These are phyloP conservation scores for Aspergillus arachidicola DNA, from an alignment of 2,329 filamentous ascomycete genomes.

Conservation along the genomic window DNA sequence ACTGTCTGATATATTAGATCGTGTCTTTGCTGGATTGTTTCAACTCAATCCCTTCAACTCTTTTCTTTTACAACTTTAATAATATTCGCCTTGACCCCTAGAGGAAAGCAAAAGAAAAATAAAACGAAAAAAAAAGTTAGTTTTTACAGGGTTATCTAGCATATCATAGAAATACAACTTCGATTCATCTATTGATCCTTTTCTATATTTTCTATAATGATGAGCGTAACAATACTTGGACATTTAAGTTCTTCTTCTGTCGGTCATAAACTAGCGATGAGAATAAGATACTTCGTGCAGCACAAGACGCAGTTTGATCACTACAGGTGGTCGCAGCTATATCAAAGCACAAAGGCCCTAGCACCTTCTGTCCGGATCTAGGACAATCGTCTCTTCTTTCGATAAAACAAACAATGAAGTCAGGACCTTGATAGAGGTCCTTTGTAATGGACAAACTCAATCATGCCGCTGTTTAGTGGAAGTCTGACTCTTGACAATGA, in stretches of 20 bases:
- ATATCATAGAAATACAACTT: neutral
- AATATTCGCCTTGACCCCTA: neutral
- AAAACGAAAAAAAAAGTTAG: neutral
- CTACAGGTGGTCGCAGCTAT: neutral
- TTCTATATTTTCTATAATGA: neutral
- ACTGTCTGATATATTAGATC: neutral
- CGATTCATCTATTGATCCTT: neutral
- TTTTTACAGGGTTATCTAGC: neutral
- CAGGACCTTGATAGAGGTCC: neutral
- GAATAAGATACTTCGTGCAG: too few relatives aligned
- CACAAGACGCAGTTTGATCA: neutral
- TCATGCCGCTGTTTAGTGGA: neutral
- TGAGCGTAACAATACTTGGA: neutral
- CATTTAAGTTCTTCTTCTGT: too few relatives aligned
- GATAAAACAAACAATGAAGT: neutral
- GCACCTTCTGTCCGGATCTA: neutral
- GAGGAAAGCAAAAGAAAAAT: neutral
- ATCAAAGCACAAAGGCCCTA: neutral
- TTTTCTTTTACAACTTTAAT: neutral
- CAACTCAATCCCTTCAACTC: too few relatives aligned
- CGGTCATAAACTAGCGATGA: too few relatives aligned
- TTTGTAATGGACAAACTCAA: neutral
- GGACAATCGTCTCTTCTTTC: neutral
- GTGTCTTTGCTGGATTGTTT: neutral
- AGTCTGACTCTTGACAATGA: neutral